Percentiles rank a stretch among this genome's conserved stretches.
These are phyloP conservation scores for Rhizophagus prolifer DNA, from an alignment of 192 early-diverging fungal species.

Conservation along the genomic window DNA sequence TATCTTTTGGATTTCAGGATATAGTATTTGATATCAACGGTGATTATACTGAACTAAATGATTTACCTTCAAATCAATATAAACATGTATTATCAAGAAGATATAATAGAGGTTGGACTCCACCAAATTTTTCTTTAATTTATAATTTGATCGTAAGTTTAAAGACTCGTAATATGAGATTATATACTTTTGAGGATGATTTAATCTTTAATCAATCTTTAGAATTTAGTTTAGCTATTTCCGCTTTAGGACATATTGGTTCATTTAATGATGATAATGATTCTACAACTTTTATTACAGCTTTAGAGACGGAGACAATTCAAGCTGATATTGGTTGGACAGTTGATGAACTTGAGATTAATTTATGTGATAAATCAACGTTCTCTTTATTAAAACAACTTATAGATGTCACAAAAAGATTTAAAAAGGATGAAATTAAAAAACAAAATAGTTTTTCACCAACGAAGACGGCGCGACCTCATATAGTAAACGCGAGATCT, in stretches of 20 bases:
- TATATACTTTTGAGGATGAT: conserved; percentile 19
- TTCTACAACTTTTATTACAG: neutral
- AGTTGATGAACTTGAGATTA: conserved; percentile 17
- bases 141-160: conserved; percentile 30
- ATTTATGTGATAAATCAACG: neutral
- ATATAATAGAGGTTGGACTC: conserved; percentile 19
- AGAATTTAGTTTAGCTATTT: conserved; percentile 9
- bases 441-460: too few relatives aligned
- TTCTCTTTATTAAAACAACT: conserved; percentile 7
- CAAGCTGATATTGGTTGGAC: neutral
- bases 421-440: neutral
- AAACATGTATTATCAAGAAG: conserved; percentile 16
- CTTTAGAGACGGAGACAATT: conserved; percentile 20
- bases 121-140: conserved; percentile 14
- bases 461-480: neutral
- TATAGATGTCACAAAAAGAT: neutral
- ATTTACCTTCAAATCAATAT: neutral
- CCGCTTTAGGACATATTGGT: neutral
- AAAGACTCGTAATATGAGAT: conserved; percentile 6
- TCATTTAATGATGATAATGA: neutral
- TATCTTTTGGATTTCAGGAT: conserved; percentile 25
- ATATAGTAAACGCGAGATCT: neutral
- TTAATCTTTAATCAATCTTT: conserved; percentile 17
- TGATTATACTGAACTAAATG: conserved; percentile 25
- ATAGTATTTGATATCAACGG: conserved; percentile 22